Evolutionary conservation across 2,329 filamentous ascomycete species (phyloP), one percentile per base, ranked within the genome.

Genomic region (Penicillium sp.): DNA sequence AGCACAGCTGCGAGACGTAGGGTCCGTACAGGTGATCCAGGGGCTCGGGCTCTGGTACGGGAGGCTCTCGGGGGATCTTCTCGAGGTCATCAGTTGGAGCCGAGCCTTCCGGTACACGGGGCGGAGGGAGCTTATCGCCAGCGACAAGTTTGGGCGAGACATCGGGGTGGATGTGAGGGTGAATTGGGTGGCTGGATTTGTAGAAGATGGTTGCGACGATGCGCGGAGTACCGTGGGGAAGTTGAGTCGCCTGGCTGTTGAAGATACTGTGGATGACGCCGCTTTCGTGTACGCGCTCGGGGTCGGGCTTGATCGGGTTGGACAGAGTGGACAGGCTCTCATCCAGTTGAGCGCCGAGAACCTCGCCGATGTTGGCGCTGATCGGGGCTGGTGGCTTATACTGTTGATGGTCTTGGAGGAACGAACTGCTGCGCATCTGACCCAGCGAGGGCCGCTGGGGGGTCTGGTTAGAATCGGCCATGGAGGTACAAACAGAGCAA

Each of bases 11-110:
- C 51, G 78, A 81, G 42, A 84, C 75, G 59, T 79, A 83, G 10
- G 76, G 77, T 9, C 81, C 81, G 62, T 83, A 83, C 16, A 83
- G 70, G 63, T 82, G 81, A 62, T 83, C 81, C 34, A 83, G 71
- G 21, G 80, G 79, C 53, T 82, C 79, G 5, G 81, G 80, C 54
- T 81, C 81, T 1, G 78, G 80, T 14, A 77, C 78, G 2, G 80
- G 79, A 1, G 81, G 81, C 62, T 83, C 81, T 37, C 81, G 79
- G 2, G 81, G 81, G 58, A 82, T 79, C 60, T 80, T 79, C 51
- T 76, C 74, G 34, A 83, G 73, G 55, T 81, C 79, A 36, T 77
- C 69, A 21, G 80, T 81, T 10, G 80, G 81, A 1, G 78, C 79
- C 24, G 76, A 79, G 49, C 79, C 80, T 51, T 71, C 67, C 9